Percentiles rank a stretch among this genome's conserved stretches.
Evolutionary conservation across 306 rosid species (phyloP).

Genomic region (Boehmeria nivea): DNA sequence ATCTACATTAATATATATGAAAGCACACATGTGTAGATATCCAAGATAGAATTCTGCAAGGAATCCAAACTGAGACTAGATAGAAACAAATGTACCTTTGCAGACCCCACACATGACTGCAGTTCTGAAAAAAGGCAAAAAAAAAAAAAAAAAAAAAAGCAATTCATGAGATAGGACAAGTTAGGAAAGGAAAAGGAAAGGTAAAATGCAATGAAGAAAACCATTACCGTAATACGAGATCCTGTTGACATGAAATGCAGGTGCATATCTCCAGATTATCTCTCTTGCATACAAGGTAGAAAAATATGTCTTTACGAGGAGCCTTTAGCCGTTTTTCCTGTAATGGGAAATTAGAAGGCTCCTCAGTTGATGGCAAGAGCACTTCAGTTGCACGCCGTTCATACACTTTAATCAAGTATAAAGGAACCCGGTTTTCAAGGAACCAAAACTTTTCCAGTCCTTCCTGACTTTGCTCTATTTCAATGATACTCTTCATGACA

Average conservation of each 20-base stretch:
- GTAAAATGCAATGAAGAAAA: slow-evolving; percentile 29
- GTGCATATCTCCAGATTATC: slow-evolving; percentile 56
- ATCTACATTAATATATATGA: no score
- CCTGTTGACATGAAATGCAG: slow-evolving; percentile 69
- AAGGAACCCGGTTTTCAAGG: slow-evolving; percentile 71
- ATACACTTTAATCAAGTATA: slow-evolving; percentile 77
- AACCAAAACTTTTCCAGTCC: slow-evolving; percentile 80
- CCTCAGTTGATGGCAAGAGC: slow-evolving; percentile 29
- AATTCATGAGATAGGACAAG: slow-evolving; percentile 14
- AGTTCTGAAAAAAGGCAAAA: slow-evolving; percentile 53
- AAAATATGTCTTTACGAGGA: slow-evolving; percentile 51
- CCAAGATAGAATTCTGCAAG: no score
- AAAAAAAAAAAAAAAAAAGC: slow-evolving; percentile 24
- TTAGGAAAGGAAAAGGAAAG: neutral
- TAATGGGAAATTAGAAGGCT: slow-evolving; percentile 33
- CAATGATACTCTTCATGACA: slow-evolving; percentile 74
- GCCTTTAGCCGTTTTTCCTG: slow-evolving; percentile 43
- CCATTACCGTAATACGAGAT: slow-evolving; percentile 50
- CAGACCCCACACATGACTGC: slow-evolving; percentile 68
- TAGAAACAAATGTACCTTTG: slow-evolving; percentile 52
- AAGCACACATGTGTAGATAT: no score
- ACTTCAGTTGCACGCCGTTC: slow-evolving; percentile 46
- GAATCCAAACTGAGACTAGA: slow-evolving; percentile 1
- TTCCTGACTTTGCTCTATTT: slow-evolving; percentile 48
- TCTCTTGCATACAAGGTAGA: slow-evolving; percentile 78